Percentiles rank a stretch among this genome's conserved stretches.
These are phyloP conservation scores for Barnettozyma pratensis DNA, from an alignment of 805 yeast species.

Conservation along the genomic window DNA sequence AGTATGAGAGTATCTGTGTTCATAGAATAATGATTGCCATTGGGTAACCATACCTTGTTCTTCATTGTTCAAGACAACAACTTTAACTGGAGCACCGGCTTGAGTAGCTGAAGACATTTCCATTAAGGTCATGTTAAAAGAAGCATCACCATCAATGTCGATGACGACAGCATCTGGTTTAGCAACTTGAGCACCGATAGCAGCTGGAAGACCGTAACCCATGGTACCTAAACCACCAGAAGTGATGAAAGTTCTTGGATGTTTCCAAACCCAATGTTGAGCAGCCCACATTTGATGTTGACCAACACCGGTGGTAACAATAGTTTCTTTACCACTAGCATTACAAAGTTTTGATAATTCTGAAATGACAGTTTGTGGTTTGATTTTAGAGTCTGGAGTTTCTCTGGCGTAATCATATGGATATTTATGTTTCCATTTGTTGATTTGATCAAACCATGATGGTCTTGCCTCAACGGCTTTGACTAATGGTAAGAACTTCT, in stretches of 20 bases:
- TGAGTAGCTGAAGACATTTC: conserved; percentile 94
- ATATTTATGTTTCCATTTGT: conserved; percentile 78
- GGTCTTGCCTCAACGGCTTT: conserved; percentile 59
- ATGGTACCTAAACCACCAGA: conserved; percentile 98
- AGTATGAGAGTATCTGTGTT: conserved; percentile 96
- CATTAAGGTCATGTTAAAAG: conserved; percentile 96
- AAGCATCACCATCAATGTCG: conserved; percentile 98
- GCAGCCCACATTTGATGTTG: conserved; percentile 99
- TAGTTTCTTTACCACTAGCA: conserved; percentile 62
- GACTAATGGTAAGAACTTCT: conserved; percentile 65
- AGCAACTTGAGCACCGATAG: conserved; percentile 97
- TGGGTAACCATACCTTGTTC: conserved; percentile 99
- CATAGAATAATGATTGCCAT: conserved; percentile 97
- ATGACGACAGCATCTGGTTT: conserved; percentile 92
- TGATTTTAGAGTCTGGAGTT: conserved; percentile 73
- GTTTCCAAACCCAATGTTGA: conserved; percentile 91
- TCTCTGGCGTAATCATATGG: conserved; percentile 82
- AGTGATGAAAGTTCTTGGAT: conserved; percentile 92
- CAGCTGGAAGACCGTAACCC: conserved; percentile 98
- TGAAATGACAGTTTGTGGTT: conserved; percentile 87
- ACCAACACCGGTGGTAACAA: conserved; percentile 97
- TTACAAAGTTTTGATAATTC: conserved; percentile 72
- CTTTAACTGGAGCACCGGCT: conserved; percentile 86
- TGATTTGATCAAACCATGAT: conserved; percentile 73
- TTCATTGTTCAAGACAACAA: conserved; percentile 87